Base-by-base conservation (phyloP, 108 stramenopile genomes). In the Skeletonema potamos region DNA sequence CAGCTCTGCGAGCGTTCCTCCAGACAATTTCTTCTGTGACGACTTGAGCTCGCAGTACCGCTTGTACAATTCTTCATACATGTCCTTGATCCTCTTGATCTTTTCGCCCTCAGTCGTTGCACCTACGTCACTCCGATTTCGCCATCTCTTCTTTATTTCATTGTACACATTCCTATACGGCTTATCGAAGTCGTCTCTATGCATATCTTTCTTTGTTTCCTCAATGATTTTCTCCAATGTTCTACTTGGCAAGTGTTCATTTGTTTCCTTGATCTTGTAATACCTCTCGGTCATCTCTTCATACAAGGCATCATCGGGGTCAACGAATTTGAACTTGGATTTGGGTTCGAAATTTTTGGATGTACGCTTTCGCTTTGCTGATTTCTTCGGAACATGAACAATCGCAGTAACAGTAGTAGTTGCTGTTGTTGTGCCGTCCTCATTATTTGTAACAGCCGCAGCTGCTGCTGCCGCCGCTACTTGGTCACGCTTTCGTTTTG, bases 241-340 rank as follows among this genome's bases (percentile, higher is more conserved):
- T 20, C 70, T 48, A 24, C 62, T 72, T 27, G 70, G 61, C 5
- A 72, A 36, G 11, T 43, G 18, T 6, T 62, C 61, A 4, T 24
- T 60, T 27, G 39, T 22, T 17, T 72, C 61, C 11, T 46, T 62
- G 46, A 32, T 46, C 4, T 6, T 33, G 28, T 20, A 34, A 18
- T 72, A 72, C n/a, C 68, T 44, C 9, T 28, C 24, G 39, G 37
- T 36, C 22, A 69, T 69, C 27, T 33, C 55, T 17, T 44, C 11
- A 10, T 41, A 58, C 27, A 69, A 28, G 15, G 20, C 27, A 5
- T 39, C 41, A 26, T 69, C 68, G 13, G 34, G 27, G 11, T 46
- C 64, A 24, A 24, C 62, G 15, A 4, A 41, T 63, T 63, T 41
- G 39, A 43, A 15, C 15, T 63, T 17, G 41, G 39, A 22, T 24